Evolutionary conservation across 2,329 filamentous ascomycete genomes (phyloP).

Genomic region (Colletotrichum scovillei): DNA sequence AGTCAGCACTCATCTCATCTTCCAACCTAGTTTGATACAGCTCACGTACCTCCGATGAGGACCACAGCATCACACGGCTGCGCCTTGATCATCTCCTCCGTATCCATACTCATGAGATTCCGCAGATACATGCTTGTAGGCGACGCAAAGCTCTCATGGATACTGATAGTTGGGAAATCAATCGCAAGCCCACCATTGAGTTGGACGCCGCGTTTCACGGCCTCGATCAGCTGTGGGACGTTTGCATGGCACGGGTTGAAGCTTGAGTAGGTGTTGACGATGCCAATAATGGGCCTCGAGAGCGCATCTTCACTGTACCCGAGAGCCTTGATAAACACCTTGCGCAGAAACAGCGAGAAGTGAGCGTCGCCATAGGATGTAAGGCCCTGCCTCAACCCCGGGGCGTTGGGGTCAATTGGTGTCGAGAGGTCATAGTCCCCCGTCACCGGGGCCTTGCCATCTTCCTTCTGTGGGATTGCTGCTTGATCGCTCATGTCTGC

Average conservation of each 20-base stretch:
- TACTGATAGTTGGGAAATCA: conserved; percentile 79
- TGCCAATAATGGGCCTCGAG: conserved; percentile 77
- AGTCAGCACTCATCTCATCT: neutral
- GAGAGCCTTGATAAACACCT: conserved; percentile 82
- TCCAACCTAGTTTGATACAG: neutral
- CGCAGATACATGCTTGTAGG: conserved; percentile 81
- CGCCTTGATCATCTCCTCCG: conserved; percentile 80
- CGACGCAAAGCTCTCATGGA: conserved; percentile 76
- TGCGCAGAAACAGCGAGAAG: conserved; percentile 80
- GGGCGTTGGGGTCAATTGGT: conserved; percentile 58
- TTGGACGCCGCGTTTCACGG: conserved; percentile 75
- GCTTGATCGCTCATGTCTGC: neutral
- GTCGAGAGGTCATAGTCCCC: conserved; percentile 72
- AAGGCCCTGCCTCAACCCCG: conserved; percentile 72
- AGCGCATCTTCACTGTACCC: conserved; percentile 80
- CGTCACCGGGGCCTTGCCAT: conserved; percentile 14
- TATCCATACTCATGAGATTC: conserved; percentile 84
- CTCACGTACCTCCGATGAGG: conserved; percentile 69
- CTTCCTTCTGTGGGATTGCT: neutral
- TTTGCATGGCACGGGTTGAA: conserved; percentile 83
- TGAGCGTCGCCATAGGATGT: conserved; percentile 79
- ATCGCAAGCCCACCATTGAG: conserved; percentile 75
- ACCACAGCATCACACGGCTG: conserved; percentile 77
- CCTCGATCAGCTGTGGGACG: conserved; percentile 77
- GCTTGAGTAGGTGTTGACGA: conserved; percentile 78